phyloP scores from a whole-genome alignment of 495 filamentous ascomycete genomes.

The Extremus antarcticus region DNA sequence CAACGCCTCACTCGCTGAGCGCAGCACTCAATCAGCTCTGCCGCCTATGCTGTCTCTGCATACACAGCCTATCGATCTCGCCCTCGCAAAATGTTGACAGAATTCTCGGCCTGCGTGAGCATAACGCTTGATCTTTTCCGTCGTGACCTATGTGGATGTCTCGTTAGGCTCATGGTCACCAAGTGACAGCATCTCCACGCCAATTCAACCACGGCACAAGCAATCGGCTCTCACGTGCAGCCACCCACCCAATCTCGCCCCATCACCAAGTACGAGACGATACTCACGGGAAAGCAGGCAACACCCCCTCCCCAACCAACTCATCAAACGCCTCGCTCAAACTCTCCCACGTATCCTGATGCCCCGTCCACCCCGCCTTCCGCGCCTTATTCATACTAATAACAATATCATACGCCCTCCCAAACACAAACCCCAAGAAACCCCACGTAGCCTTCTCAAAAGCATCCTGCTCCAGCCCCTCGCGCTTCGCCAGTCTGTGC shows the following conservation, averaged over 20 bases:
- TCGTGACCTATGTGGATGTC: not conserved
- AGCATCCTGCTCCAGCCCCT: slow-evolving; percentile 38
- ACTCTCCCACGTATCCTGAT: slow-evolving; percentile 43
- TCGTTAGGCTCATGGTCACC: not conserved
- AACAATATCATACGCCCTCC: slow-evolving; percentile 40
- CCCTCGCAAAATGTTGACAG: not conserved
- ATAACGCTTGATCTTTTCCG: not conserved
- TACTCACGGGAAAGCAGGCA: slow-evolving; percentile 10
- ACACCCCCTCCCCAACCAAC: slow-evolving; percentile 32
- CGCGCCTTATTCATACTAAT: slow-evolving; percentile 49
- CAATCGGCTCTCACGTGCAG: not conserved
- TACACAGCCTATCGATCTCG: not conserved
- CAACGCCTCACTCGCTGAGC: too few species aligned
- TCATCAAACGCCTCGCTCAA: slow-evolving; percentile 39
- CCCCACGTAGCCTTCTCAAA: slow-evolving; percentile 49
- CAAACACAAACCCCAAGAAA: slow-evolving; percentile 42
- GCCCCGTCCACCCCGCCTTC: slow-evolving; percentile 39
- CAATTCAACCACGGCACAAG: not conserved
- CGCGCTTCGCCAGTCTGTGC: slow-evolving; percentile 33
- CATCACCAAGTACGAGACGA: not conserved
- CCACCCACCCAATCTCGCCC: not conserved
- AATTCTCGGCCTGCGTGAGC: not conserved
- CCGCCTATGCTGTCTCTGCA: too few species aligned
- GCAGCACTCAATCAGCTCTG: too few species aligned
- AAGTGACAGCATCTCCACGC: not conserved